Percentiles rank a stretch among this genome's conserved stretches.
phyloP scores from a whole-genome alignment of 2,329 filamentous ascomycete genomes.

The Fusarium verrucosum region DNA sequence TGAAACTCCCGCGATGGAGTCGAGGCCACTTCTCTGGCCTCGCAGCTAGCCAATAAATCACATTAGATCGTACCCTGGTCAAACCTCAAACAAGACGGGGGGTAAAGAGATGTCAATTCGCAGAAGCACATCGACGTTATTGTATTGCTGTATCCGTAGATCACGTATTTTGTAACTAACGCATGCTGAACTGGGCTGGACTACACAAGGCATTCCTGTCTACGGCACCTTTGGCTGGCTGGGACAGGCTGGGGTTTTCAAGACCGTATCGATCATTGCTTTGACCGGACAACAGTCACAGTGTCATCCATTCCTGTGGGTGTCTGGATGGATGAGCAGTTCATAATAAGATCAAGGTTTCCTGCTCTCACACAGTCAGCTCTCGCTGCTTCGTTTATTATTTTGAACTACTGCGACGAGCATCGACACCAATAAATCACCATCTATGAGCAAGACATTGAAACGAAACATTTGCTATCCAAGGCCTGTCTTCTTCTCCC shows the following conservation, averaged over 20 bases:
- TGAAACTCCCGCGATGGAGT: slow-evolving; percentile 36
- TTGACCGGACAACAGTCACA: slow-evolving; percentile 4
- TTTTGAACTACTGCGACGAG: slow-evolving; percentile 2
- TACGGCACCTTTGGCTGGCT: slow-evolving; percentile 17
- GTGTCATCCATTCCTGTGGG: slow-evolving; percentile 29
- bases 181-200: neutral
- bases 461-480: slow-evolving; percentile 36
- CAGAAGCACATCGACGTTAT: neutral
- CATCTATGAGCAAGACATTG: slow-evolving; percentile 10
- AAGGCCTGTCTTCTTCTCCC: neutral
- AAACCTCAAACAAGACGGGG: slow-evolving; percentile 41
- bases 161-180: neutral
- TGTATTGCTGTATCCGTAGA: no score
- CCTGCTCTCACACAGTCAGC: slow-evolving; percentile 17
- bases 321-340: slow-evolving; percentile 15
- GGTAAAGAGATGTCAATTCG: slow-evolving; percentile 6
- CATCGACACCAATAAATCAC: neutral
- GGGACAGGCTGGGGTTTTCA: slow-evolving; percentile 20
- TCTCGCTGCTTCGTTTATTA: slow-evolving; percentile 2
- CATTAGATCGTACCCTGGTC: slow-evolving; percentile 20
- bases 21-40: slow-evolving; percentile 18
- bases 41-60: slow-evolving; percentile 32
- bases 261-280: slow-evolving; percentile 1
- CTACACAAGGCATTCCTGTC: slow-evolving; percentile 25
- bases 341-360: slow-evolving; percentile 31